Conservation (phyloP, 1,284 basidiomycete genomes). For the Cutaneotrichosporon cyanovorans region DNA sequence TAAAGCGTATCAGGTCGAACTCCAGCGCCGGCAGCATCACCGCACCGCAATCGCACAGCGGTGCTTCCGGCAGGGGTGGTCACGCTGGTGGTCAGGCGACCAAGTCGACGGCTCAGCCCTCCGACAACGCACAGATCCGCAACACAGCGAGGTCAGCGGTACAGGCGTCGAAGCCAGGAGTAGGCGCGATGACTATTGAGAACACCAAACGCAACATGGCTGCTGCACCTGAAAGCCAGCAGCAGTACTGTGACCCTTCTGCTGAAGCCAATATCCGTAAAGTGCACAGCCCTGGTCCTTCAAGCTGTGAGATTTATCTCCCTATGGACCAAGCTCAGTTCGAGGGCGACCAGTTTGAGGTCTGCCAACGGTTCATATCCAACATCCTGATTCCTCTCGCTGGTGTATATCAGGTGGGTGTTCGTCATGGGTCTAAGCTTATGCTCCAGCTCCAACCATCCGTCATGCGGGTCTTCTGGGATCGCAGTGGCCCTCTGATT, state of each 20-base stretch:
- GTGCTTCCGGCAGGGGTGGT: background rate
- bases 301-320: conserved; percentile 54
- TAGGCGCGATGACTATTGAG: conserved; percentile 46
- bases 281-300: conserved; percentile 13
- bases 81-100: background rate
- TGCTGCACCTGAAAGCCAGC: conserved; percentile 63
- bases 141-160: conserved; percentile 59
- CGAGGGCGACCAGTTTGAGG: conserved; percentile 23
- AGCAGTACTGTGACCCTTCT: conserved; percentile 74
- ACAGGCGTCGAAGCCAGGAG: conserved; percentile 53
- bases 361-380: conserved; percentile 56
- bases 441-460: conserved; percentile 45
- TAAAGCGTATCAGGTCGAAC: too few species aligned
- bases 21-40: too few species aligned
- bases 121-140: conserved; percentile 25
- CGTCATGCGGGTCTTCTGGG: conserved; percentile 81
- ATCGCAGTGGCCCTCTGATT: conserved; percentile 69
- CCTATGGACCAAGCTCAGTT: conserved; percentile 46
- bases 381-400: conserved; percentile 49
- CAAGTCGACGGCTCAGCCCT: conserved; percentile 20
- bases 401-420: conserved; percentile 32
- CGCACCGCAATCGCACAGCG: background rate
- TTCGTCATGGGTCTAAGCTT: too few species aligned
- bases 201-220: conserved; percentile 62
- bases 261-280: conserved; percentile 57